Conservation (phyloP, 192 early-diverging fungal genomes). For the Phycomyces blakesleeanus region DNA sequence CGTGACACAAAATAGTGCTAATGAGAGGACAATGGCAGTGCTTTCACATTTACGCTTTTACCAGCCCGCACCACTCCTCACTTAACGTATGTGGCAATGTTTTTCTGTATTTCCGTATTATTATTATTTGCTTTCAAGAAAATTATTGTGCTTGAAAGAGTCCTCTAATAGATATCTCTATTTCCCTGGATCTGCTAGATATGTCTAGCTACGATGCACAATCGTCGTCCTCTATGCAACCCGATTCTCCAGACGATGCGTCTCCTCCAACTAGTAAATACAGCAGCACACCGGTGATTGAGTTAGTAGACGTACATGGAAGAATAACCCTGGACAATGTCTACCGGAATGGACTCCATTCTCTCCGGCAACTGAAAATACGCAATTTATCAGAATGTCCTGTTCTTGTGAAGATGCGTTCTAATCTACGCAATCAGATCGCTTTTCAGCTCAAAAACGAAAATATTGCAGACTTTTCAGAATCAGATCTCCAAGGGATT, state of each 20-base stretch:
- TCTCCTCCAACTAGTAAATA: background rate
- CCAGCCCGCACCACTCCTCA: no score
- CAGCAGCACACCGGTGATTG: conserved; percentile 40
- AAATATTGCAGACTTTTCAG: conserved; percentile 59
- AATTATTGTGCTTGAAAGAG: no score
- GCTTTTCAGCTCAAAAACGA: conserved; percentile 86
- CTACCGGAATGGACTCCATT: conserved; percentile 80
- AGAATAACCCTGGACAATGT: conserved; percentile 72
- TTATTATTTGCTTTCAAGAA: no score
- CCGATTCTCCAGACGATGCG: conserved; percentile 2
- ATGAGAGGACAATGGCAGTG: no score
- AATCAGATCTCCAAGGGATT: conserved; percentile 17
- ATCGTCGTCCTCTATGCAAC: background rate
- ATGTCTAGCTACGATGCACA: conserved; percentile 9
- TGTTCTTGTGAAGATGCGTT: conserved; percentile 71
- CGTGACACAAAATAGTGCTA: no score
- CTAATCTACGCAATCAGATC: conserved; percentile 74
- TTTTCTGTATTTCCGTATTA: no score
- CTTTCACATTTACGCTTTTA: no score
- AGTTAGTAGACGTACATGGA: conserved; percentile 50
- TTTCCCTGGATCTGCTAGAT: conserved; percentile 3
- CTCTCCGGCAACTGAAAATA: conserved; percentile 66
- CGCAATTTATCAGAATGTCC: conserved; percentile 57
- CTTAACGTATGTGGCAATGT: no score
- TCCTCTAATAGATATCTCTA: no score